phyloP scores from a whole-genome alignment of 1,139 yeast genomes.

The Blastobotrys serpentis region DNA sequence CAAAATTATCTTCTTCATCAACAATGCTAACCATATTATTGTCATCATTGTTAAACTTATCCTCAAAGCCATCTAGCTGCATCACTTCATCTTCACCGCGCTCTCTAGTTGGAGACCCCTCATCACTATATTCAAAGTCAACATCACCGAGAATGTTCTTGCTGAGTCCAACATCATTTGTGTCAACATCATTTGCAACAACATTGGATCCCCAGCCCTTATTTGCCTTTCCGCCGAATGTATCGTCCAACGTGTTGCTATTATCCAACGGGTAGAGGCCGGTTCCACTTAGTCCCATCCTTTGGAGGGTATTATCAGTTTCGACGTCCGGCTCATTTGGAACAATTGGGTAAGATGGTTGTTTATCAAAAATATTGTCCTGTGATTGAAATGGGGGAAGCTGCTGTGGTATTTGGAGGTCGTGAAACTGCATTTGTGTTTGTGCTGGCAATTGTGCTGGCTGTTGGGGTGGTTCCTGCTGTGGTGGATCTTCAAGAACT shows the following conservation, averaged over 20 bases:
- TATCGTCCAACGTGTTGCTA: slow-evolving; percentile 15
- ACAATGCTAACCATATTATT: slow-evolving; percentile 2
- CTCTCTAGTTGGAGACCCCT: slow-evolving; percentile 1
- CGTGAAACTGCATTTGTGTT: not conserved
- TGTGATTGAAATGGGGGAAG: not conserved
- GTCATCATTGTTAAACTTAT: not conserved
- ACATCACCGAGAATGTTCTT: slow-evolving; percentile 4
- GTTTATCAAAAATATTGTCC: not conserved
- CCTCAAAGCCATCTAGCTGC: not conserved
- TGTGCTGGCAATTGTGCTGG: slow-evolving; percentile 2
- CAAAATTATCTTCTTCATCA: slow-evolving; percentile 5
- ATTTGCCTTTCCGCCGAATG: slow-evolving; percentile 14
- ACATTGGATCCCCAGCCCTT: not conserved
- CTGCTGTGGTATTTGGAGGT: too few species aligned
- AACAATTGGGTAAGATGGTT: slow-evolving; percentile 3
- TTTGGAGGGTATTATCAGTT: slow-evolving; percentile 10
- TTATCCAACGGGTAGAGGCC: slow-evolving; percentile 8
- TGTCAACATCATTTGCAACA: not conserved
- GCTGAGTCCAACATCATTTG: not conserved
- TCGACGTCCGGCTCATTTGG: not conserved
- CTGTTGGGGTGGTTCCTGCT: slow-evolving; percentile 4
- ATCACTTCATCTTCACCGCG: not conserved
- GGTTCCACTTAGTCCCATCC: slow-evolving; percentile 10
- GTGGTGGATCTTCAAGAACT: slow-evolving; percentile 29
- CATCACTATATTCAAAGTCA: slow-evolving; percentile 7